Evolutionary conservation across 768 basidiomycete genomes (phyloP).

Genomic region (Kwoniella botswanensis): DNA sequence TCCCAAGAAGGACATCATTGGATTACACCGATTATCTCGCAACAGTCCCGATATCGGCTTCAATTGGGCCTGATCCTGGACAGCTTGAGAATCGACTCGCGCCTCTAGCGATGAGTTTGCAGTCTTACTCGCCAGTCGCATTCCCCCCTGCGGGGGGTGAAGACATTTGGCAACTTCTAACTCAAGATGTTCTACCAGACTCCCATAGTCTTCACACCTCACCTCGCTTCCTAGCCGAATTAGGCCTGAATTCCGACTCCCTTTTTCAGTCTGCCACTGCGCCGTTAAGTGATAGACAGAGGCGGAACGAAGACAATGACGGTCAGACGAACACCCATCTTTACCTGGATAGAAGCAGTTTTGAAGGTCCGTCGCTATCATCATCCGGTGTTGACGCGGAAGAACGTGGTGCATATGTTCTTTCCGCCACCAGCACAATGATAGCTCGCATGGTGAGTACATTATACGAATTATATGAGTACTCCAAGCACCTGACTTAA

Average conservation of each 20-base stretch:
- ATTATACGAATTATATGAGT: background rate
- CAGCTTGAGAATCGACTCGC: background rate
- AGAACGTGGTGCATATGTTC: background rate
- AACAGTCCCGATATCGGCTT: background rate
- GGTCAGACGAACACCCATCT: background rate
- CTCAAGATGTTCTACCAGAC: background rate
- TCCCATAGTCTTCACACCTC: background rate
- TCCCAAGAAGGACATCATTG: background rate
- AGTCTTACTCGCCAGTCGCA: background rate
- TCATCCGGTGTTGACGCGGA: background rate
- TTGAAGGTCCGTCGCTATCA: background rate
- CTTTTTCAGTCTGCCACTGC: background rate
- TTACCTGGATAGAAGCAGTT: background rate
- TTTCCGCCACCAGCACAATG: conserved; percentile 2
- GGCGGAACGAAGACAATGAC: background rate
- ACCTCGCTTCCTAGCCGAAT: conserved; percentile 1
- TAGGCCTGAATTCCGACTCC: background rate
- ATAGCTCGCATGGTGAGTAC: conserved; percentile 3
- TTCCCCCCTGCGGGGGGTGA: background rate
- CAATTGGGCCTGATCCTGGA: background rate
- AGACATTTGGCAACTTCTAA: background rate
- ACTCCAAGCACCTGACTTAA: background rate
- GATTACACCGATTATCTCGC: background rate
- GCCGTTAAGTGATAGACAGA: too few species aligned
- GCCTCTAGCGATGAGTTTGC: background rate